Percentiles rank a stretch among this genome's conserved stretches.
These are phyloP conservation scores for Diaporthe longicolla DNA, from an alignment of 2,329 filamentous ascomycete genomes.

Conservation along the genomic window DNA sequence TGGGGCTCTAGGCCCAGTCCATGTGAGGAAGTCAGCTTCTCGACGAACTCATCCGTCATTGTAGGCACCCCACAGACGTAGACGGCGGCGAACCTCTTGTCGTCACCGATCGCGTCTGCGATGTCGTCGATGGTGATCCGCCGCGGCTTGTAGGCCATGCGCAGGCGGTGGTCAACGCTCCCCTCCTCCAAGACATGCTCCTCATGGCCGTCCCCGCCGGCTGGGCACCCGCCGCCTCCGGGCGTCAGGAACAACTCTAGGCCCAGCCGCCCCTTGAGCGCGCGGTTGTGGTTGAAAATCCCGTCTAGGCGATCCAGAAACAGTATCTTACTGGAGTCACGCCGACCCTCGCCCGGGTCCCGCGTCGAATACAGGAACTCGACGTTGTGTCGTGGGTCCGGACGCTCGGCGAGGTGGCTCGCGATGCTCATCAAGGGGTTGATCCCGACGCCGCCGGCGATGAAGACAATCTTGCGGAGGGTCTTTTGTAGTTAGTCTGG, in stretches of 20 bases:
- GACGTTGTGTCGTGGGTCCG: constrained; percentile 56
- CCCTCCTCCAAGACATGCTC: not conserved
- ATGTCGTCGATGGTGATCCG: constrained; percentile 62
- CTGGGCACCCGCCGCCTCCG: constrained; percentile 41
- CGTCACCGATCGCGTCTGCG: constrained; percentile 54
- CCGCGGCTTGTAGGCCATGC: constrained; percentile 52
- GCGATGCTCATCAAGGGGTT: constrained; percentile 86
- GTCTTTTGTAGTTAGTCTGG: not conserved
- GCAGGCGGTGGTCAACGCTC: constrained; percentile 41
- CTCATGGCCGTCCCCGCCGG: constrained; percentile 35
- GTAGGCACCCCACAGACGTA: constrained; percentile 78
- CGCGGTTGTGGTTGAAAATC: constrained; percentile 55
- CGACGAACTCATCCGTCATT: constrained; percentile 79
- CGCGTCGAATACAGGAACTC: constrained; percentile 75
- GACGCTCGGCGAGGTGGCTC: constrained; percentile 66
- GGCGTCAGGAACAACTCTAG: constrained; percentile 63
- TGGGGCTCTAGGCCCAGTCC: constrained; percentile 48
- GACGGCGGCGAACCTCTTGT: constrained; percentile 62
- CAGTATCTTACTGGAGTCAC: constrained; percentile 57
- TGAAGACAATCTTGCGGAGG: constrained; percentile 73
- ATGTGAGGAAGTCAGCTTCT: constrained; percentile 55
- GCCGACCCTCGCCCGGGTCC: constrained; percentile 45
- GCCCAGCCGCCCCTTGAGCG: constrained; percentile 56
- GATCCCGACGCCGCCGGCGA: constrained; percentile 87
- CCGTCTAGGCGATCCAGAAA: constrained; percentile 64